Evolutionary conservation across 2,329 filamentous ascomycete genomes (phyloP).

Genomic region (Scorias spongiosa): DNA sequence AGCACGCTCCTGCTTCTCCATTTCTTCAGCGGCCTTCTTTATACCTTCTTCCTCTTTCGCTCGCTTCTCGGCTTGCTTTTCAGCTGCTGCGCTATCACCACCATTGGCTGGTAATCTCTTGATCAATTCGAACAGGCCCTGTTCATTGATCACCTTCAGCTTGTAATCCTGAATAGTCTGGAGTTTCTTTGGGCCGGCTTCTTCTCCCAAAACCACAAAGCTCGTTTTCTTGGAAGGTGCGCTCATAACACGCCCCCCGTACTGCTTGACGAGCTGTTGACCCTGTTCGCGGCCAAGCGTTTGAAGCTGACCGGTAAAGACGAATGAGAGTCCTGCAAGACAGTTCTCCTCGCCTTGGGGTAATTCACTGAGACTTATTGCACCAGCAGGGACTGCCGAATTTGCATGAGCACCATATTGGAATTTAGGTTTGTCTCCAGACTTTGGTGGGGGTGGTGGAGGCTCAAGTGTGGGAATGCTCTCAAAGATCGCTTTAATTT

Average conservation of each 20-base stretch:
- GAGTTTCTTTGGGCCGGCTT: conserved; percentile 88
- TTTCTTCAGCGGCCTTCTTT: conserved; percentile 63
- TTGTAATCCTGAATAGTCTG: conserved; percentile 65
- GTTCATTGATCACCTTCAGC: conserved; percentile 86
- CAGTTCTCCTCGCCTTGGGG: conserved; percentile 80
- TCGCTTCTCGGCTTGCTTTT: conserved; percentile 71
- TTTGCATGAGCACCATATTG: conserved; percentile 48
- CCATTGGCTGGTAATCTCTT: conserved; percentile 67
- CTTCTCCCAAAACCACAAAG: conserved; percentile 78
- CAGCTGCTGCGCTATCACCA: conserved; percentile 74
- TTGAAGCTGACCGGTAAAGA: conserved; percentile 82
- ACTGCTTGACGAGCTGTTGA: conserved; percentile 73
- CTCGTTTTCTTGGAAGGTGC: conserved; percentile 85
- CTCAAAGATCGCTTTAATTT: conserved; percentile 72
- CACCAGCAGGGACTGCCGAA: conserved; percentile 43
- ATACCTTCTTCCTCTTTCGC: conserved; percentile 74
- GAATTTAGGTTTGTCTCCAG: conserved; percentile 47
- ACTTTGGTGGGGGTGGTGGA: conserved; percentile 63
- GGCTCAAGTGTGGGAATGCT: conserved; percentile 70
- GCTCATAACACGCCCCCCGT: conserved; percentile 78
- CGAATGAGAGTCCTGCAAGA: conserved; percentile 75
- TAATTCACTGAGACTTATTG: conserved; percentile 51
- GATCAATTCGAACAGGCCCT: conserved; percentile 80
- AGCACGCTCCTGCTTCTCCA: conserved; percentile 60
- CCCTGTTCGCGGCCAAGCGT: conserved; percentile 72